Evolutionary conservation across 768 basidiomycete species (phyloP).

Genomic region (Symmetrospora coprosmae): DNA sequence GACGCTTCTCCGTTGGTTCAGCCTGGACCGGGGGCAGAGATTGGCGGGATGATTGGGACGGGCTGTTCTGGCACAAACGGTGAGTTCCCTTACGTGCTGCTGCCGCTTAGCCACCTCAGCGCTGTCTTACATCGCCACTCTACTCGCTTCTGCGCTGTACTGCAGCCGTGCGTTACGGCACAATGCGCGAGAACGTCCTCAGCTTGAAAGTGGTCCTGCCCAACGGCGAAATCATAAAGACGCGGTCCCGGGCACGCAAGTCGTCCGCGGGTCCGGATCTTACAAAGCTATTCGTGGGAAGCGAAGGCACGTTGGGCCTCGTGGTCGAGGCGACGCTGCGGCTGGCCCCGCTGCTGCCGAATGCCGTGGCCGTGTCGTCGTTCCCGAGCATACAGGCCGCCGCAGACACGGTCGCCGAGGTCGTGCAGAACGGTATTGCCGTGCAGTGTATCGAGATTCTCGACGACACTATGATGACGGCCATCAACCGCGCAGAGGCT

Average conservation of each 20-base stretch:
- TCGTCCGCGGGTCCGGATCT: constrained; percentile 71
- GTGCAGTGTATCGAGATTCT: constrained; percentile 76
- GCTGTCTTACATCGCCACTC: background rate
- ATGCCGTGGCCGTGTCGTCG: constrained; percentile 72
- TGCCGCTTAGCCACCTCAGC: background rate
- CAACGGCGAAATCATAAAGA: constrained; percentile 78
- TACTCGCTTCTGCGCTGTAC: background rate
- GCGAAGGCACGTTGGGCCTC: constrained; percentile 62
- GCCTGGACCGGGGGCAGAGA: constrained; percentile 33
- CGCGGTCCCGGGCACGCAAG: constrained; percentile 51
- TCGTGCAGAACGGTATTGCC: constrained; percentile 55
- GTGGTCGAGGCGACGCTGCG: constrained; percentile 83
- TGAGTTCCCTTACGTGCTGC: background rate
- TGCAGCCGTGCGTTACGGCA: constrained; percentile 56
- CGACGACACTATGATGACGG: constrained; percentile 49
- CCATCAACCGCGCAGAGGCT: constrained; percentile 24
- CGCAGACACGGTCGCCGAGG: constrained; percentile 65
- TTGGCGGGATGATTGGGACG: constrained; percentile 78
- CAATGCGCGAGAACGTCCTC: constrained; percentile 26
- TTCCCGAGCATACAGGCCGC: constrained; percentile 68
- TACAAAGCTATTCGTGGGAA: constrained; percentile 30
- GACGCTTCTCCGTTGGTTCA: background rate
- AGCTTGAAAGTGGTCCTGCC: constrained; percentile 73
- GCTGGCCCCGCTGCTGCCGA: constrained; percentile 64
- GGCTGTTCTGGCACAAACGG: constrained; percentile 68